Percentiles rank a stretch among this genome's conserved stretches.
phyloP scores from a whole-genome alignment of 768 basidiomycete genomes.

The Termitomyces sp. region DNA sequence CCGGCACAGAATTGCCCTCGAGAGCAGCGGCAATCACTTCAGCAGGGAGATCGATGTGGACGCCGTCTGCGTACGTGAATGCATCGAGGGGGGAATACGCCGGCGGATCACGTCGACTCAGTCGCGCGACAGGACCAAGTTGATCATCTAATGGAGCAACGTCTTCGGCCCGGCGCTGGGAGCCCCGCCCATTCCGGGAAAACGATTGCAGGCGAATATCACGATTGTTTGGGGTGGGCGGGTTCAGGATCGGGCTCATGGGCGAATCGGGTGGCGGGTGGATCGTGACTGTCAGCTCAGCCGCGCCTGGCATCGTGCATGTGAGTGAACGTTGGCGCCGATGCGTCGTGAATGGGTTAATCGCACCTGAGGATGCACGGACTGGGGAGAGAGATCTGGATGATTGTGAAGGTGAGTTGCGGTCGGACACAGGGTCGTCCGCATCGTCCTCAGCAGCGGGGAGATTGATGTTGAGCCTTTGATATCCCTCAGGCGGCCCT shows the following conservation, averaged over 20 bases:
- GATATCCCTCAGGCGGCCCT: constrained; percentile 25
- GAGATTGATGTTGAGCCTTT: constrained; percentile 23
- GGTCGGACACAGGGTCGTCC: constrained; percentile 20
- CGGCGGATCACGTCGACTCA: constrained; percentile 68
- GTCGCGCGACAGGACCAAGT: constrained; percentile 29
- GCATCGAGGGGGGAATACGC: constrained; percentile 89
- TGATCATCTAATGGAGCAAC: constrained; percentile 24
- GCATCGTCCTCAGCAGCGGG: constrained; percentile 20
- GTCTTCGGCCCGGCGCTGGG: constrained; percentile 31
- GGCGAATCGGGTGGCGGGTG: constrained; percentile 83
- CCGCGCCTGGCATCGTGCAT: constrained; percentile 64
- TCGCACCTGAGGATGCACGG: constrained; percentile 67
- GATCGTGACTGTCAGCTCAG: constrained; percentile 63
- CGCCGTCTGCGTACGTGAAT: constrained; percentile 80
- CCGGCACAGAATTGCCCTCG: constrained; percentile 68
- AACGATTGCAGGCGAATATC: constrained; percentile 82
- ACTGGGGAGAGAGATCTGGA: constrained; percentile 61
- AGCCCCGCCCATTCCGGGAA: constrained; percentile 26
- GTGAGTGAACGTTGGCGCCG: constrained; percentile 66
- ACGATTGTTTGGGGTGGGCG: constrained; percentile 79
- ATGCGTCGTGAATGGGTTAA: constrained; percentile 75
- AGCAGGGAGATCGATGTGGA: constrained; percentile 90
- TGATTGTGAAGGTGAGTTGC: constrained; percentile 10
- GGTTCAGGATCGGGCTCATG: constrained; percentile 66
- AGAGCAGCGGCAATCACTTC: constrained; percentile 89